A percentile compares a stretch with the other conserved stretches of the same genome.
These are phyloP conservation scores for Eucalyptus dawsonii DNA, from an alignment of 345 rosid species.

Conservation along the genomic window DNA sequence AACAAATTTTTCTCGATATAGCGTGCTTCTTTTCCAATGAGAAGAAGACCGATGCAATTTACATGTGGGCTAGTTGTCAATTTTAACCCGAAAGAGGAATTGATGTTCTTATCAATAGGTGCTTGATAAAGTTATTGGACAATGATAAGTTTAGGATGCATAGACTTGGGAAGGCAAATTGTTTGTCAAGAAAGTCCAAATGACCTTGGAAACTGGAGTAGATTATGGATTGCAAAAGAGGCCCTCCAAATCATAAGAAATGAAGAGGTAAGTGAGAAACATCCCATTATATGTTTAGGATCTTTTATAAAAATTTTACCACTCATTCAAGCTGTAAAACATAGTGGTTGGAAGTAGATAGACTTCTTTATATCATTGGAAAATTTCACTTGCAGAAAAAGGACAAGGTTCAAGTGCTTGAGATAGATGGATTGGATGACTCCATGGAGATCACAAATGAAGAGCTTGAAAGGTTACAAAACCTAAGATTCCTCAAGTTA, in stretches of 20 bases:
- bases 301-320: not conserved
- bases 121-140: not conserved
- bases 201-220: not conserved
- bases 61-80: no score
- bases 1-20: no score
- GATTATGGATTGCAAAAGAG: not conserved
- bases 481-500: not conserved
- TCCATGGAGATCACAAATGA: not conserved
- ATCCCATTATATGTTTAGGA: not conserved
- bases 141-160: not conserved
- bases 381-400: not conserved
- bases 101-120: no score
- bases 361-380: not conserved
- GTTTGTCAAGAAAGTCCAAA: accelerated
- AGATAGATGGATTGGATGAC: not conserved
- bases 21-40: no score
- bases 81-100: no score
- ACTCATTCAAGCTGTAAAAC: not conserved
- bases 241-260: not conserved
- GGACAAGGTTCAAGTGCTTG: not conserved
- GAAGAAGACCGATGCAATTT: no score
- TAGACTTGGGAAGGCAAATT: not conserved
- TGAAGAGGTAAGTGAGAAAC: not conserved
- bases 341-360: not conserved
- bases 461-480: not conserved